Conservation (phyloP, 495 filamentous ascomycete genomes). For the Astrocystis sublimbata region DNA sequence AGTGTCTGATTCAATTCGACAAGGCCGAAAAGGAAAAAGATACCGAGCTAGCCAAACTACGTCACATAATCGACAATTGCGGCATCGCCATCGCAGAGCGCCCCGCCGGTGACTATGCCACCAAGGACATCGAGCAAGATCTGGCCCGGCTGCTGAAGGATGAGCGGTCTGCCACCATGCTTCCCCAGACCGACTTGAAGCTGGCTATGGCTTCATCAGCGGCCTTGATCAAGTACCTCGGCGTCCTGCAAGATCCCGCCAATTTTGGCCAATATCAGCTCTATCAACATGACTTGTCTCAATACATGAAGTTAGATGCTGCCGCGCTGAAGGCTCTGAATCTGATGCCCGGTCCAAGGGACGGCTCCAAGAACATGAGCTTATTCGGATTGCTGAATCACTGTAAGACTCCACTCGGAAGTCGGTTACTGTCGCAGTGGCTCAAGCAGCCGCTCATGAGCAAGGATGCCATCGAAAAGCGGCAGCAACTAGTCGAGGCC, state of each 20-base stretch:
- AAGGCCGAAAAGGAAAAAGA: slow-evolving; percentile 71
- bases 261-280: slow-evolving; percentile 97
- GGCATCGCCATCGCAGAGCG: slow-evolving; percentile 86
- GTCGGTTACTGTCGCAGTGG: slow-evolving; percentile 91
- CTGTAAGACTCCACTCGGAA: slow-evolving; percentile 94
- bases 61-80: slow-evolving; percentile 85
- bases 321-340: slow-evolving; percentile 93
- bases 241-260: slow-evolving; percentile 81
- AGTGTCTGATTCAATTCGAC: slow-evolving; percentile 82
- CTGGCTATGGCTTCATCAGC: slow-evolving; percentile 95
- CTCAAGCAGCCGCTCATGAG: slow-evolving; percentile 97
- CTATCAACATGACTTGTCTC: slow-evolving; percentile 94
- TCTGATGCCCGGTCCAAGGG: slow-evolving; percentile 92
- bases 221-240: slow-evolving; percentile 93
- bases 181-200: slow-evolving; percentile 93
- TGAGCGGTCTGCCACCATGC: slow-evolving; percentile 70
- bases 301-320: slow-evolving; percentile 98
- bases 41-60: slow-evolving; percentile 83
- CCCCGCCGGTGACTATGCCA: slow-evolving; percentile 74
- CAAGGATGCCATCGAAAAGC: slow-evolving; percentile 81
- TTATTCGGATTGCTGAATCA: slow-evolving; percentile 93
- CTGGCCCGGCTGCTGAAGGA: slow-evolving; percentile 81
- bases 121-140: slow-evolving; percentile 95
- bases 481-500: slow-evolving; percentile 92
- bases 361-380: slow-evolving; percentile 97